Evolutionary conservation across 768 basidiomycete genomes (phyloP), one percentile per base, ranked within the genome.

Genomic region (Podaxis rugospora): DNA sequence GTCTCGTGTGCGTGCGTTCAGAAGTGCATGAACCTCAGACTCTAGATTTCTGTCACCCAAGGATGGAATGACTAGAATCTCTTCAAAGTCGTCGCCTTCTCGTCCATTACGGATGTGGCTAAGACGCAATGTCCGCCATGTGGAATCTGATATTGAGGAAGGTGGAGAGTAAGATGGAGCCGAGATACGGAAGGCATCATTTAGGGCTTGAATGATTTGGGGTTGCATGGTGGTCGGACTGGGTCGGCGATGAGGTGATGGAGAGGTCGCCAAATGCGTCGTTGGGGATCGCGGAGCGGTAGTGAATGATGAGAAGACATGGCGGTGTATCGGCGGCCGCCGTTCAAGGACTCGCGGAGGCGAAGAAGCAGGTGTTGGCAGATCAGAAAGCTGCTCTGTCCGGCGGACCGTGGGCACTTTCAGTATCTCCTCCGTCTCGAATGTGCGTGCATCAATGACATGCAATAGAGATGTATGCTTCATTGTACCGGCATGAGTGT

Each of bases 161-260:
- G 78, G 78, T 0, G 77, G 74, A 0, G 76, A 77, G 61, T 77
- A 78, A 23, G 74, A 64, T 18, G 69, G 71, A 62, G 75, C 63
- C 5, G 77, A 64, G 54, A 83, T 78, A n/a, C 84, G 77, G 76
- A 87, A 85, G 1, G 83, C 79, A 62, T 87, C 85, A 57, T 83
- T 83, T 21, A 83, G 70, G 10, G 83, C 82, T 65, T 80, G 80
- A 40, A 81, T 74, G 40, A 80, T 75, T 18, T 76, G 76, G 5
- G 85, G 79, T 6, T 73, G 59, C 18, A 40, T 42, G 13, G 18
- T 51, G 13, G 36, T 23, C 18, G 59, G 42, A 21, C 28, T 53
- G 4, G 51, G 5, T 14, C 51, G 51, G 27, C 51, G 59, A 35
- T 44, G 59, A 25, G 51, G 28, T 16, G 59, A 37, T 16, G 59